Evolutionary conservation across 129 eudicot genomes (phyloP).

Genomic region (Oenanthe sinensis): DNA sequence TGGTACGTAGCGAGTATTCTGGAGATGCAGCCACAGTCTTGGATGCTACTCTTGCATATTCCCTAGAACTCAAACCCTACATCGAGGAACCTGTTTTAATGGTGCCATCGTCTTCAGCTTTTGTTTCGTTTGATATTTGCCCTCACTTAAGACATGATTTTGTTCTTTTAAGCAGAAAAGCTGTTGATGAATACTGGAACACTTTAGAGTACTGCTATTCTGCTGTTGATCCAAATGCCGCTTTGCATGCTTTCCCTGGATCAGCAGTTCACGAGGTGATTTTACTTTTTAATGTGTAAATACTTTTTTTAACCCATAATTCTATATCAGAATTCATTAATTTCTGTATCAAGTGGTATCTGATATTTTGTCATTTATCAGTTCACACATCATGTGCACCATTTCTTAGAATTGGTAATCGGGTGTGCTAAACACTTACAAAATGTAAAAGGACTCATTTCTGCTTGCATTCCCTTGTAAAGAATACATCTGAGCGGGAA

Average conservation of each 20-base stretch:
- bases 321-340: background rate
- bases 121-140: conserved; percentile 55
- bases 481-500: background rate
- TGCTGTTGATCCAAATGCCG: conserved; percentile 74
- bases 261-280: conserved; percentile 77
- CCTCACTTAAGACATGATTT: conserved; percentile 91
- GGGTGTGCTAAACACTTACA: background rate
- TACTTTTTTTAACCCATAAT: background rate
- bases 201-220: conserved; percentile 92
- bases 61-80: conserved; percentile 89
- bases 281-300: background rate
- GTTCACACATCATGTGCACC: background rate
- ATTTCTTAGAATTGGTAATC: background rate
- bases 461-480: background rate
- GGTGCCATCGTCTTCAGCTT: conserved; percentile 30
- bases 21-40: conserved; percentile 34
- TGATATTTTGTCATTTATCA: background rate
- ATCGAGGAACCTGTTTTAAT: conserved; percentile 72
- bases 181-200: conserved; percentile 80
- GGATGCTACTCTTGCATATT: conserved; percentile 57
- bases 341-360: background rate
- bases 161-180: conserved; percentile 65
- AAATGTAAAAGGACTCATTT: background rate
- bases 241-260: conserved; percentile 89
- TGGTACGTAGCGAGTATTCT: conserved; percentile 41